Base-by-base conservation (phyloP, 371 early-diverging fungal genomes). In the Mucor piriformis region DNA sequence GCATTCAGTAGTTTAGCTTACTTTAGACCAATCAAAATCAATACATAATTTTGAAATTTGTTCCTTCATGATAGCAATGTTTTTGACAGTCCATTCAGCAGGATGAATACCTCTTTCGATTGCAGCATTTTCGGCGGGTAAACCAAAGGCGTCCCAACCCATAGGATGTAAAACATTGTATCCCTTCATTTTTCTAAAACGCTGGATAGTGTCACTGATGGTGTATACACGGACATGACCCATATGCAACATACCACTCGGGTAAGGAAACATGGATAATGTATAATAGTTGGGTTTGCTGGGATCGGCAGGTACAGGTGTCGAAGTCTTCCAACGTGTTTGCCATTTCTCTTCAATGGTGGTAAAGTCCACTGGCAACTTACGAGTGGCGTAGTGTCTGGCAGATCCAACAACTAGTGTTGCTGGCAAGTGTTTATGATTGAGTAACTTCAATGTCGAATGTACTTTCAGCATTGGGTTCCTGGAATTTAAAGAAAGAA, bases 81-180 rank as follows among this genome's bases (percentile, higher is more conserved):
- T 97, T 24, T 71, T 69, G 13, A 69, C 59, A 1, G 96, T 95
- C 96, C 96, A 95, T 15, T 87, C 88, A 3, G 75, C 72, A 3
- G 99, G 98, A 34, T 86, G 85, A 33, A 90, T 76, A 6, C 85
- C 83, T 15, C 92, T 84, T 64, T 95, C 93, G 33, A 96, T 92
- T 2, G 99, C 99, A 0, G 95, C 96, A 72, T 99, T 98, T 69
- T 99, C 99, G 12, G 97, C 98, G 0, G 99, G 99, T 12, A 99
- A 85, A 4, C 99, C 99, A 81, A 98, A 99, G 6, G 99, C 95
- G 70, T 99, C 99, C 92, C 98, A 98, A 4, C 98, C 99, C 90
- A 98, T 98, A 1, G 99, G 96, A 72, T 92, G 92, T 0, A 96
- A 64, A 67, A 89, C 92, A 44, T 87, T 74, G 59, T 83, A 82